Evolutionary conservation across 495 filamentous ascomycete genomes (phyloP).

Genomic region (Lasiosphaeria ovina): DNA sequence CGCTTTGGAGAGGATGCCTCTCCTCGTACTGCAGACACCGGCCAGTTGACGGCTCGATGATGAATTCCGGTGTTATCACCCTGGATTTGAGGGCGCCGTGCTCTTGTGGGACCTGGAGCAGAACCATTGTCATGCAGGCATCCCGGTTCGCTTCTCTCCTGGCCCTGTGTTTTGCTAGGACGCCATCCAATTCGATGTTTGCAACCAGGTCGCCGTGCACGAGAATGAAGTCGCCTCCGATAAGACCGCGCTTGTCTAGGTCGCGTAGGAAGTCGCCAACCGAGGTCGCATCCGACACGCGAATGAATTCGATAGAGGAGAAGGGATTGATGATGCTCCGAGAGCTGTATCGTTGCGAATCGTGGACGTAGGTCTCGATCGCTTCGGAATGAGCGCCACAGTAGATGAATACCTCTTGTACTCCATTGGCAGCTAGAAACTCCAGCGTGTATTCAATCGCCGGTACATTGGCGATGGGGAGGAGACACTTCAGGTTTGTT

Average conservation of each 20-base stretch:
- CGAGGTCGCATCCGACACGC: constrained; percentile 74
- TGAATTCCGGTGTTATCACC: constrained; percentile 75
- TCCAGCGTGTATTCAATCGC: constrained; percentile 97
- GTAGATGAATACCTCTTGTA: constrained; percentile 89
- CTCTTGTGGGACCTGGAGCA: constrained; percentile 70
- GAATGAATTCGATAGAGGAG: constrained; percentile 76
- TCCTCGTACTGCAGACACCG: constrained; percentile 94
- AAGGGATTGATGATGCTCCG: constrained; percentile 71
- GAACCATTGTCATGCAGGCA: constrained; percentile 97
- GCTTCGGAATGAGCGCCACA: constrained; percentile 86
- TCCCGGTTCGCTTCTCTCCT: constrained; percentile 84
- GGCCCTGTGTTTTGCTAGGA: constrained; percentile 74
- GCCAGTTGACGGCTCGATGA: constrained; percentile 75
- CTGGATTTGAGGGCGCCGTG: constrained; percentile 70
- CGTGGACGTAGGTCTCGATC: constrained; percentile 77
- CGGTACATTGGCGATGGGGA: constrained; percentile 89
- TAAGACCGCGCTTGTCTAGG: constrained; percentile 80
- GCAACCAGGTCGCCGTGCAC: constrained; percentile 94
- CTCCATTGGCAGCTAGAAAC: constrained; percentile 89
- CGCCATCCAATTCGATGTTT: constrained; percentile 78
- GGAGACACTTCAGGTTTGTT: constrained; percentile 65
- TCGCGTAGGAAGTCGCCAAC: constrained; percentile 95
- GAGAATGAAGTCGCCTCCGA: constrained; percentile 86
- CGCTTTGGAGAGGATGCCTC: constrained; percentile 48
- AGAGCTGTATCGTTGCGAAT: constrained; percentile 44